phyloP scores from a whole-genome alignment of 176 grass and related monocot genomes.

The Echinochloa phyllopogon region DNA sequence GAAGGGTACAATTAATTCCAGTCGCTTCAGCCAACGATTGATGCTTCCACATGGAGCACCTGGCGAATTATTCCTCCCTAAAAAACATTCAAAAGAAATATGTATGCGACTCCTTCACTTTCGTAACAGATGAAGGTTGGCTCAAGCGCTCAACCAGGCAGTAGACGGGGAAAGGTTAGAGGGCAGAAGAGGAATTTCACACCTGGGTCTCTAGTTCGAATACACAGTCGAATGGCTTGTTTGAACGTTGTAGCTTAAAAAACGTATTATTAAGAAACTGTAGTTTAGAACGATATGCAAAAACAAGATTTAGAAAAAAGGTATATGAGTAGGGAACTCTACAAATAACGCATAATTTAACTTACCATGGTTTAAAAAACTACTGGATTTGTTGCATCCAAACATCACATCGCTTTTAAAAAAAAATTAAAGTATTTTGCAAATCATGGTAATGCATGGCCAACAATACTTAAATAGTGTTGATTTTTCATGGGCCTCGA shows the following conservation, averaged over 20 bases:
- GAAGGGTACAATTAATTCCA: neutral
- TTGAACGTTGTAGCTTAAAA: neutral
- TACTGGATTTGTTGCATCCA: neutral
- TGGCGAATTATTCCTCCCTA: neutral
- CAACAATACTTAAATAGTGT: too few species aligned
- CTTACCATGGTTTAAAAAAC: neutral
- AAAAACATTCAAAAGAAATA: neutral
- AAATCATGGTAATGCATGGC: too few species aligned
- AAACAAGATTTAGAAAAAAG: neutral
- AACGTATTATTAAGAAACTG: neutral
- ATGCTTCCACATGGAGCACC: neutral
- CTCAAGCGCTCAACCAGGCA: neutral
- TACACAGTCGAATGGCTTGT: neutral
- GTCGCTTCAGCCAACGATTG: conserved; percentile 14
- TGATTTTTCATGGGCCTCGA: too few species aligned
- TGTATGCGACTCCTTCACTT: neutral
- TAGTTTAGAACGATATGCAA: neutral
- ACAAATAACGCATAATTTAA: neutral
- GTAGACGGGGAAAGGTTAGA: neutral
- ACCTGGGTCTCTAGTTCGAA: neutral
- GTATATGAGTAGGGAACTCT: neutral
- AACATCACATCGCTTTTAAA: too few species aligned
- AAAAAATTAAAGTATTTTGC: too few species aligned
- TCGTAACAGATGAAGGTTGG: neutral
- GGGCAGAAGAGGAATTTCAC: neutral